Conservation (phyloP, 2,329 filamentous ascomycete species). For the Clonostachys sp. region DNA sequence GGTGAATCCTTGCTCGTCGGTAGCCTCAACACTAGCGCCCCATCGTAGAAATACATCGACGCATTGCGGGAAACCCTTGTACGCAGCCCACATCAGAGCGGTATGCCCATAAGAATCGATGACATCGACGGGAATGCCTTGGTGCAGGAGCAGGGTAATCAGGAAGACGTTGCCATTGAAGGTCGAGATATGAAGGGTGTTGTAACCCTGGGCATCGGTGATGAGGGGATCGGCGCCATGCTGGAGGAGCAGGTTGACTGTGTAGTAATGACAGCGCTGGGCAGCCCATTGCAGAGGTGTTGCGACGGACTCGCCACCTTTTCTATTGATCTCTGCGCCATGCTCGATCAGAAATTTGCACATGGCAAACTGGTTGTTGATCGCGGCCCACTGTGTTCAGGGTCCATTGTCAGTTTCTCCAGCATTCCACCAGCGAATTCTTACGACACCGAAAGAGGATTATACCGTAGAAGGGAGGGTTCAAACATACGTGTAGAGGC, state of each 20-base stretch:
- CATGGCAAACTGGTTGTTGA: slow-evolving; percentile 97
- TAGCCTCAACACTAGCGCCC: slow-evolving; percentile 89
- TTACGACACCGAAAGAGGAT: neutral
- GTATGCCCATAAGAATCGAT: slow-evolving; percentile 89
- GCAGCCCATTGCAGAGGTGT: slow-evolving; percentile 96
- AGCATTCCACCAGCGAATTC: too few species aligned
- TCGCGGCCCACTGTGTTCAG: slow-evolving; percentile 82
- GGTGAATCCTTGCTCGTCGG: slow-evolving; percentile 89
- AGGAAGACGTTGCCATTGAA: slow-evolving; percentile 95
- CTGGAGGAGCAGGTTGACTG: slow-evolving; percentile 86
- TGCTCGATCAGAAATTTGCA: slow-evolving; percentile 86
- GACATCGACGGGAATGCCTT: slow-evolving; percentile 91
- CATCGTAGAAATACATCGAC: slow-evolving; percentile 91
- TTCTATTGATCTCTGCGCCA: slow-evolving; percentile 89
- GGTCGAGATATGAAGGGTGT: slow-evolving; percentile 93
- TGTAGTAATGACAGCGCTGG: slow-evolving; percentile 94
- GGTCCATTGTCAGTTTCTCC: too few species aligned
- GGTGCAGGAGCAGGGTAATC: slow-evolving; percentile 84
- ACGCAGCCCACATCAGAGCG: slow-evolving; percentile 96
- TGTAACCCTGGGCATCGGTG: slow-evolving; percentile 94
- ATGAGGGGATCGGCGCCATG: slow-evolving; percentile 89
- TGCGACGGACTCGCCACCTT: slow-evolving; percentile 90
- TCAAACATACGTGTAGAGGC: slow-evolving; percentile 73
- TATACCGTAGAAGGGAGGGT: neutral
- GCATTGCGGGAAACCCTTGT: slow-evolving; percentile 90